phyloP scores from a whole-genome alignment of 768 basidiomycete species.

The Punctularia strigosozonata region DNA sequence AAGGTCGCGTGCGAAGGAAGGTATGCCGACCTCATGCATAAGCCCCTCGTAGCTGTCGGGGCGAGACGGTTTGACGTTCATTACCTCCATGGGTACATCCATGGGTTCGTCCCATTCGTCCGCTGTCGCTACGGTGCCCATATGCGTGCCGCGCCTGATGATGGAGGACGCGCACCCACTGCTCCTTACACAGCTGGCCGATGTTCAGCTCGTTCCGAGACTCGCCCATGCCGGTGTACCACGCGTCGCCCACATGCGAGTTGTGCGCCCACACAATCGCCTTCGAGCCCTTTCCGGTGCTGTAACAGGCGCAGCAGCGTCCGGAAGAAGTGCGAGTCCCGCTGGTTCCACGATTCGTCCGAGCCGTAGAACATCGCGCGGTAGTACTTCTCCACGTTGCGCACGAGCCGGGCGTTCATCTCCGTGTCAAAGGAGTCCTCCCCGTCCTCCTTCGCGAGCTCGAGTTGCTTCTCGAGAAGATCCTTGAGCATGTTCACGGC shows the following conservation, averaged over 20 bases:
- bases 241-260: conserved; percentile 19
- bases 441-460: conserved; percentile 10
- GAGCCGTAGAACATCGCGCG: conserved; percentile 16
- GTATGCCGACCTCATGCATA: too few relatives aligned
- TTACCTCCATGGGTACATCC: too few relatives aligned
- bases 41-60: too few relatives aligned
- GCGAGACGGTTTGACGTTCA: too few relatives aligned
- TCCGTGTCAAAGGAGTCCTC: conserved; percentile 12
- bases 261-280: conserved; percentile 21
- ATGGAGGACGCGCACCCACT: too few relatives aligned
- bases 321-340: conserved; percentile 5
- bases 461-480: conserved; percentile 13
- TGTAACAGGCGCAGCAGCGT: neutral
- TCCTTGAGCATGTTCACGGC: conserved; percentile 14
- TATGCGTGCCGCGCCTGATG: too few relatives aligned
- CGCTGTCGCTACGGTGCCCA: too few relatives aligned
- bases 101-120: too few relatives aligned
- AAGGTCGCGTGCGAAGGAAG: too few relatives aligned
- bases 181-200: conserved; percentile 18
- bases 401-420: conserved; percentile 18
- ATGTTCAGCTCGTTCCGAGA: conserved; percentile 17
- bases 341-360: conserved; percentile 16
- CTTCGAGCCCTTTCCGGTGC: conserved; percentile 4
- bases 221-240: conserved; percentile 17
- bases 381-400: conserved; percentile 19